Evolutionary conservation across 2,329 filamentous ascomycete species (phyloP).

Genomic region (Chaetomium olivaceum): DNA sequence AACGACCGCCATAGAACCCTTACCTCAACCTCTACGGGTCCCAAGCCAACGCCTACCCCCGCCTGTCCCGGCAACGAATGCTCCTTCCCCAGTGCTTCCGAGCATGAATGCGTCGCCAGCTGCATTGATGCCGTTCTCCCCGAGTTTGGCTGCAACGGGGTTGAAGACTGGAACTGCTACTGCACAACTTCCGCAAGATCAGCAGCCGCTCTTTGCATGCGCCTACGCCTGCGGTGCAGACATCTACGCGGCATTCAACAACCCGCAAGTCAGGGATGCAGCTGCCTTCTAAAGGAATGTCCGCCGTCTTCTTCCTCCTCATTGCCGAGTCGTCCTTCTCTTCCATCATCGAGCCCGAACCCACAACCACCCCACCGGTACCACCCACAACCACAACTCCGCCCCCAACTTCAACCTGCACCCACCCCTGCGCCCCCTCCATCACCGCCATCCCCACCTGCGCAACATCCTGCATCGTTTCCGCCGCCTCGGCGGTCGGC

Average conservation of each 20-base stretch:
- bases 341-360: neutral
- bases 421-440: neutral
- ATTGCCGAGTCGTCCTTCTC: neutral
- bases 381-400: neutral
- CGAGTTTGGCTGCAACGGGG: neutral
- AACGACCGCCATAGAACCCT: neutral
- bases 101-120: neutral
- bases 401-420: neutral
- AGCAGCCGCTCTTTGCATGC: constrained; percentile 1
- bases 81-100: neutral
- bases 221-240: neutral
- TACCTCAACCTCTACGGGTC: neutral
- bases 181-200: constrained; percentile 10
- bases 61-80: neutral
- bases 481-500: constrained; percentile 16
- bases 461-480: constrained; percentile 13
- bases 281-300: neutral
- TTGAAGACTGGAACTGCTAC: constrained; percentile 13
- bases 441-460: neutral
- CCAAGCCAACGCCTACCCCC: neutral
- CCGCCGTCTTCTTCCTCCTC: neutral
- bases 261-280: neutral
- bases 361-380: neutral
- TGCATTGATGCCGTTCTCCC: neutral
- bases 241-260: neutral